Evolutionary conservation across 2,329 filamentous ascomycete genomes (phyloP).

Genomic region (Didymella pinodella): DNA sequence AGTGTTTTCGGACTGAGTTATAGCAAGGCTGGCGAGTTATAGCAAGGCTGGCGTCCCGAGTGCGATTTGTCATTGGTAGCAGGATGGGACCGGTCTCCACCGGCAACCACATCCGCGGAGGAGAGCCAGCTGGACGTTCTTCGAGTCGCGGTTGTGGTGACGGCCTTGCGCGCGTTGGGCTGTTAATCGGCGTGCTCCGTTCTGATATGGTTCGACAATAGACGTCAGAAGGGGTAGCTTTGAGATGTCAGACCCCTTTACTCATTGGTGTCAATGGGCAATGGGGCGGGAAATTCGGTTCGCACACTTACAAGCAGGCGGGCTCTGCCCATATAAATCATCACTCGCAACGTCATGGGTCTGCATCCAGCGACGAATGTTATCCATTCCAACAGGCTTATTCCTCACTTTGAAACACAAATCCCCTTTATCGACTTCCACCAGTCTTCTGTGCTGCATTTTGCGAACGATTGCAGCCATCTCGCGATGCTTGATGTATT

Average conservation of each 20-base stretch:
- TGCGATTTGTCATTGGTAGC: neutral
- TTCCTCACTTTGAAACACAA: conserved; percentile 26
- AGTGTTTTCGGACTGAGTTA: neutral
- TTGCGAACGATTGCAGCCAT: conserved; percentile 25
- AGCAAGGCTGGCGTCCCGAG: conserved; percentile 8
- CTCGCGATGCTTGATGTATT: conserved; percentile 21
- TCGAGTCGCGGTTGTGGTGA: no score
- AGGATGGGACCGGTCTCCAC: no score
- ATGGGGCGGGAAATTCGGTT: no score
- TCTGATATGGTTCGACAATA: no score
- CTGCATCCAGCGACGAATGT: conserved; percentile 37
- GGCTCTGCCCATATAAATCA: neutral
- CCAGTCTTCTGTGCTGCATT: conserved; percentile 28
- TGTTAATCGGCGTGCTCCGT: no score
- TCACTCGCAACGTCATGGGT: conserved; percentile 15
- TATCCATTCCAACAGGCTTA: conserved; percentile 24
- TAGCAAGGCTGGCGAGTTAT: neutral
- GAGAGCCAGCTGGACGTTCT: no score
- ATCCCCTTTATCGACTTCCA: conserved; percentile 22
- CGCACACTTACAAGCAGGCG: neutral
- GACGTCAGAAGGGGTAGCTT: no score
- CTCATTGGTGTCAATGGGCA: no score
- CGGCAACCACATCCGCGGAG: no score
- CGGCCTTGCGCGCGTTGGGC: no score
- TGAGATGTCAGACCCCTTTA: no score